A percentile compares a stretch with the other conserved stretches of the same genome.
phyloP scores from a whole-genome alignment of 2,329 filamentous ascomycete genomes.

The Colletotrichum euphorbiae region DNA sequence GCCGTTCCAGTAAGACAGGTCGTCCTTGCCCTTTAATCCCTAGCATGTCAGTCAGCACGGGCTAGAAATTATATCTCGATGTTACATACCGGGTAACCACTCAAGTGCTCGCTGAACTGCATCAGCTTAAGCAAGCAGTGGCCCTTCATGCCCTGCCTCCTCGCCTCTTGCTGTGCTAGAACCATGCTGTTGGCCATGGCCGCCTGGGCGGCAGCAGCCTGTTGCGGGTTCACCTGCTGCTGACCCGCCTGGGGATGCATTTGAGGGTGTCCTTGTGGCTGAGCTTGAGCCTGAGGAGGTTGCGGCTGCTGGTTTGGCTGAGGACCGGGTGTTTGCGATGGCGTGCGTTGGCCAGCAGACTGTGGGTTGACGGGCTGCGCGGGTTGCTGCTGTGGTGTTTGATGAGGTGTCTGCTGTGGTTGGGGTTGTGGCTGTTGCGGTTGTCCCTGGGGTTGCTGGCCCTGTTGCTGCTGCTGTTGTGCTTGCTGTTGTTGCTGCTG shows the following conservation, averaged over 20 bases:
- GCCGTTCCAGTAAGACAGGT: constrained; percentile 80
- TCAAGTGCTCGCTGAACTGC: constrained; percentile 73
- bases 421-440: constrained; percentile 50
- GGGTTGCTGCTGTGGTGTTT: constrained; percentile 40
- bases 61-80: not conserved
- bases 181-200: constrained; percentile 50
- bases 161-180: constrained; percentile 56
- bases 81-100: constrained; percentile 64
- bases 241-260: constrained; percentile 50
- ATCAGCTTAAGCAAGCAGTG: constrained; percentile 70
- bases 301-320: constrained; percentile 42
- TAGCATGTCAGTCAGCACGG: constrained; percentile 45
- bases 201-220: constrained; percentile 41
- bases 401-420: constrained; percentile 48
- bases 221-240: constrained; percentile 43
- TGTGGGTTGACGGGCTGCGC: constrained; percentile 40
- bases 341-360: constrained; percentile 41
- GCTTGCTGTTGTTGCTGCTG: constrained; percentile 53
- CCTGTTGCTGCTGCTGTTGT: constrained; percentile 48
- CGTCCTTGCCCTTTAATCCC: constrained; percentile 71
- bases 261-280: constrained; percentile 46
- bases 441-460: constrained; percentile 46
- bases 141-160: constrained; percentile 64
- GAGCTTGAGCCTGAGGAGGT: constrained; percentile 48
- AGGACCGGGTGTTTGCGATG: constrained; percentile 40